Evolutionary conservation across 2,329 filamentous ascomycete species (phyloP).

Genomic region (Apiospora aurea): DNA sequence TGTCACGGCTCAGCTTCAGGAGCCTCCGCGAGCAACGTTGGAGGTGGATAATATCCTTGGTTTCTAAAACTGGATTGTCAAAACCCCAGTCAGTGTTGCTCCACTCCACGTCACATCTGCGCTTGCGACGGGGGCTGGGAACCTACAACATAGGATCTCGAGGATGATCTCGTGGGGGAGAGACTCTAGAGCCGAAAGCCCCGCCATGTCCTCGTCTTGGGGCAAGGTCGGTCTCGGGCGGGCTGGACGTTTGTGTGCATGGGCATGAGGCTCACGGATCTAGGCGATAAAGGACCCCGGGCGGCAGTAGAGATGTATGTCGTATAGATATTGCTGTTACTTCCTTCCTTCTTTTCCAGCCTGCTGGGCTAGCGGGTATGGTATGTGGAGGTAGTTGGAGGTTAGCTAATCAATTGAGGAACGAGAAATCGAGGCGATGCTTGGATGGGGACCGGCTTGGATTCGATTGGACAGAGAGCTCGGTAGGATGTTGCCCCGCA

Average conservation of each 20-base stretch:
- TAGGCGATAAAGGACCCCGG: not conserved
- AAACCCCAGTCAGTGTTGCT: constrained; percentile 22
- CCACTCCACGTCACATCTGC: not conserved
- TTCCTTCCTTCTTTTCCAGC: not conserved
- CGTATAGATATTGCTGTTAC: not conserved
- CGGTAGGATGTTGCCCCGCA: not conserved
- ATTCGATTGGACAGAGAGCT: not conserved
- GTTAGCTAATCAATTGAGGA: not conserved
- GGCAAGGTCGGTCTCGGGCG: not conserved
- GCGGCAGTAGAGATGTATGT: not conserved
- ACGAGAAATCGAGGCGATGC: not conserved
- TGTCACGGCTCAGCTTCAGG: constrained; percentile 73
- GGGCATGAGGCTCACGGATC: not conserved
- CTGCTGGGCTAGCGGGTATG: constrained; percentile 1
- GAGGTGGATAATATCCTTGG: constrained; percentile 68
- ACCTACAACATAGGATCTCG: constrained; percentile 68
- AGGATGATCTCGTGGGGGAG: constrained; percentile 71
- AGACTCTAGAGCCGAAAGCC: constrained; percentile 50
- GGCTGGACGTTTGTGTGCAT: not conserved
- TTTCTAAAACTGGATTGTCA: constrained; percentile 52
- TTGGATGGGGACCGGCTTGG: not conserved
- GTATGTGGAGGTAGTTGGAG: constrained; percentile 1
- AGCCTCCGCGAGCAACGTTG: constrained; percentile 75
- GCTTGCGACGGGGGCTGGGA: constrained; percentile 22
- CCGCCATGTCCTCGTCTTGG: constrained; percentile 31